phyloP scores from a whole-genome alignment of 2,329 filamentous ascomycete species.

The Stemphylium beticola region DNA sequence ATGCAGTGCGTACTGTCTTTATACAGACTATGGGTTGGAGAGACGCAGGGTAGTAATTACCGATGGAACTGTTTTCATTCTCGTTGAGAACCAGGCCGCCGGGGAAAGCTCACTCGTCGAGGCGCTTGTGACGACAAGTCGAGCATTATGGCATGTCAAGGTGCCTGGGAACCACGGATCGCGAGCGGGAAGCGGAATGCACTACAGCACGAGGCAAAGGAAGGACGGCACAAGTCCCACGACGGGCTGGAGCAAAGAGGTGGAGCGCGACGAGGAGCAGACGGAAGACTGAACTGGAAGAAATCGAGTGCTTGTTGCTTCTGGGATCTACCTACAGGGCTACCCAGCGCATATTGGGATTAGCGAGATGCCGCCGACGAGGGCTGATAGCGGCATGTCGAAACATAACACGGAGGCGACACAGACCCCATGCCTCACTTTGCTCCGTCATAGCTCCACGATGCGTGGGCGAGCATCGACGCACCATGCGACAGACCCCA shows the following conservation, averaged over 20 bases:
- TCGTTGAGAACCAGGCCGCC: conserved; percentile 47
- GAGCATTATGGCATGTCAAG: conserved; percentile 51
- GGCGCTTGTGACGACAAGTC: conserved; percentile 44
- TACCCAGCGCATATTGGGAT: conserved; percentile 34
- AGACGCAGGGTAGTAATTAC: conserved; percentile 42
- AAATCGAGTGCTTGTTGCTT: conserved; percentile 43
- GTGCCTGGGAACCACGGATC: conserved; percentile 32
- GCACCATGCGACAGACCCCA: conserved; percentile 6
- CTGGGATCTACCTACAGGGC: conserved; percentile 42
- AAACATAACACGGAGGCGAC: conserved; percentile 40
- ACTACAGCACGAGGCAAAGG: conserved; percentile 30
- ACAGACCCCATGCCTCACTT: conserved; percentile 37
- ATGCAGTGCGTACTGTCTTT: conserved; percentile 12
- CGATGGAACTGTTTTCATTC: conserved; percentile 57
- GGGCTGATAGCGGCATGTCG: conserved; percentile 42
- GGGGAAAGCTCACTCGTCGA: conserved; percentile 47
- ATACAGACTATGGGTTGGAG: conserved; percentile 17
- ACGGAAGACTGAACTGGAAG: conserved; percentile 39
- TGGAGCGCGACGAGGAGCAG: conserved; percentile 40
- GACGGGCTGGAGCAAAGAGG: conserved; percentile 35
- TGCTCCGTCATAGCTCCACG: conserved; percentile 27
- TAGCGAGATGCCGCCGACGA: conserved; percentile 44
- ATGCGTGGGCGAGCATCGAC: conserved; percentile 5
- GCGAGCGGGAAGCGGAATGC: conserved; percentile 24
- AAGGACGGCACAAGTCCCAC: conserved; percentile 32